Base-by-base conservation (phyloP, 2,329 filamentous ascomycete genomes). In the Arthrobotrys megalospora region DNA sequence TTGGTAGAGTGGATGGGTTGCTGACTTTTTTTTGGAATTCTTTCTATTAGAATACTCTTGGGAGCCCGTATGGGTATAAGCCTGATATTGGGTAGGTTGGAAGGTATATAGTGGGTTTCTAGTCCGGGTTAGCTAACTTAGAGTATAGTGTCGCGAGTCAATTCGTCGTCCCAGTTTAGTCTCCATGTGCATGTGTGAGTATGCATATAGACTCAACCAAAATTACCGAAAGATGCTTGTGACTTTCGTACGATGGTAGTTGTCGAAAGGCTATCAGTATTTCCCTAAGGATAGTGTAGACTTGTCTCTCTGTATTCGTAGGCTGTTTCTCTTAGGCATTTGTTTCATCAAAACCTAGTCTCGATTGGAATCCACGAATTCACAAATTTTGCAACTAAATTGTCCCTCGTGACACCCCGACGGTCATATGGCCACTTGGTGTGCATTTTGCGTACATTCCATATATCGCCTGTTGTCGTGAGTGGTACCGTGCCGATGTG, bases 51-150 rank as follows among this genome's bases (percentile, higher is more conserved):
- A 68, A 68, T 58, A 68, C 50, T 1, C 19, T 68, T 14, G 38
- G 52, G 24, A 45, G n/a, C n/a, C 65, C 65, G 16, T 53, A 58
- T 45, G 65, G 50, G 7, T 58, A 45, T 21, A 45, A 11, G 7
- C 65, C 65, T 11, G 65, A 68, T 68, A 58, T 68, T 32, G 65
- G 65, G 65, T 68, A 45, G 6, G 65, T 36, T 14, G 21, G 1
- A 2, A 8, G 14, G 21, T 52, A 21, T 52, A 21, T 45, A 2
- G 11, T 43, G 16, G 41, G 24, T 24, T 62, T 21, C 36, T 38
- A 5, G 24, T 28, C 24, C 5, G 24, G 24, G 24, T 28, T 28
- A 28, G 24, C 24, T 28, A 28, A 28, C 24, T 28, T 28, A 28
- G 24, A 28, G 24, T 28, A 62, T 21, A 68, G 65, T 1, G 50